phyloP scores from a whole-genome alignment of 768 basidiomycete genomes.

The Cystobasidium tubakii region DNA sequence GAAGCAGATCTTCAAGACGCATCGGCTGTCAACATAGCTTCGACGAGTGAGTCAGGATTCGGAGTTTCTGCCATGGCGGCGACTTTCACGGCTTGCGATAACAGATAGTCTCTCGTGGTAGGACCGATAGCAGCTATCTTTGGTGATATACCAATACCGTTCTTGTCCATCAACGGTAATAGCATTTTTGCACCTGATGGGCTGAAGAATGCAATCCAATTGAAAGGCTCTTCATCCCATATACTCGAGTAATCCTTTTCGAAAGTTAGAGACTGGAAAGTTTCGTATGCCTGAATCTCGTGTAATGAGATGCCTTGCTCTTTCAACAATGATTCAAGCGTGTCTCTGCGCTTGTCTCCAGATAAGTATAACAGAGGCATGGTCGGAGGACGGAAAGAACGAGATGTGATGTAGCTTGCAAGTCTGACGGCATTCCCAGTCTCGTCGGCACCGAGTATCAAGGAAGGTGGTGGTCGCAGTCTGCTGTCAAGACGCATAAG shows the following conservation, averaged over 20 bases:
- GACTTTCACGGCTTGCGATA: neutral
- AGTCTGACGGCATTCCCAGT: constrained; percentile 57
- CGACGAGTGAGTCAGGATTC: constrained; percentile 7
- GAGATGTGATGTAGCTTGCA: constrained; percentile 3
- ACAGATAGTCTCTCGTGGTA: constrained; percentile 16
- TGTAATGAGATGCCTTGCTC: constrained; percentile 54
- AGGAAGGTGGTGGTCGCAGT: constrained; percentile 43
- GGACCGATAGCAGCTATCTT: constrained; percentile 28
- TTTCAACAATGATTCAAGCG: constrained; percentile 56
- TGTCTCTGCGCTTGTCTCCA: constrained; percentile 79
- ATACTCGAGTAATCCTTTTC: constrained; percentile 7
- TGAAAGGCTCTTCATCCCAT: neutral
- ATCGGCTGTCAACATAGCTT: neutral
- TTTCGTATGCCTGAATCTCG: constrained; percentile 65
- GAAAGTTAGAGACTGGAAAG: constrained; percentile 46
- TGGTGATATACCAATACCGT: neutral
- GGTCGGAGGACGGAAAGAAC: neutral
- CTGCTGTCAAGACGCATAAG: constrained; percentile 39
- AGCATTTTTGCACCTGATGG: constrained; percentile 39
- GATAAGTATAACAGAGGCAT: constrained; percentile 63
- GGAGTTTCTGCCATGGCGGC: constrained; percentile 25
- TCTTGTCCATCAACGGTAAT: neutral
- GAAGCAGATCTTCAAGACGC: neutral
- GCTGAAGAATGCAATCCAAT: constrained; percentile 41
- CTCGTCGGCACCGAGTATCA: constrained; percentile 54